Evolutionary conservation across 148 eudicot species (phyloP).

Genomic region (Simmondsia chinensis): DNA sequence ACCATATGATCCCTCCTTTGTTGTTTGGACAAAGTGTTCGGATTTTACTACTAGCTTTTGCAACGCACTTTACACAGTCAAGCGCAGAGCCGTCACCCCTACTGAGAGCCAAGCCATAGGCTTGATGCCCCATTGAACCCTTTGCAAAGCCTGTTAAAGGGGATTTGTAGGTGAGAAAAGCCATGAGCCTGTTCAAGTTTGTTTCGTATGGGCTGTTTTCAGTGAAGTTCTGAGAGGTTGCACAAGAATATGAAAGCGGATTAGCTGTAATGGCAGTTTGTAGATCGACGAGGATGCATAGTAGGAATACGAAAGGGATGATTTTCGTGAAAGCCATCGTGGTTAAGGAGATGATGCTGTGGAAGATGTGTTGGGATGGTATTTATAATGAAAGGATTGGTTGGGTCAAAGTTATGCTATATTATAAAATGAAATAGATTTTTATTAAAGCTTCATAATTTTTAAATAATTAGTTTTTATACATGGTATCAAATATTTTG

Average conservation of each 20-base stretch:
- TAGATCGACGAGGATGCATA: no score
- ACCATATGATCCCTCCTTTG: slow-evolving; percentile 33
- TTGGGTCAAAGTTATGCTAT: no score
- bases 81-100: slow-evolving; percentile 22
- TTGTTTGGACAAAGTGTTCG: slow-evolving; percentile 16
- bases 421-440: no score
- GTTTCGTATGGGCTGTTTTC: slow-evolving; percentile 7
- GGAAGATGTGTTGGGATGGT: no score
- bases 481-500: no score
- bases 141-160: slow-evolving; percentile 21
- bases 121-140: slow-evolving; percentile 11
- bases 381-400: no score
- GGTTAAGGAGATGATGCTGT: no score
- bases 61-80: slow-evolving; percentile 22
- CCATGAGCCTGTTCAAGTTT: slow-evolving; percentile 16
- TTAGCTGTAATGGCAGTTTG: slow-evolving; percentile 4
- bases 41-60: slow-evolving; percentile 12
- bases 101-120: slow-evolving; percentile 29
- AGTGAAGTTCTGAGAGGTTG: slow-evolving; percentile 4
- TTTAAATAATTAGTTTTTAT: no score
- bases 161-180: slow-evolving; percentile 10
- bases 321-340: no score
- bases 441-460: no score
- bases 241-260: slow-evolving; percentile 14
- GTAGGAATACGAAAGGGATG: no score